A percentile compares a stretch with the other conserved stretches of the same genome.
phyloP scores from a whole-genome alignment of 2,329 filamentous ascomycete species.

The Colletotrichum sansevieriae region DNA sequence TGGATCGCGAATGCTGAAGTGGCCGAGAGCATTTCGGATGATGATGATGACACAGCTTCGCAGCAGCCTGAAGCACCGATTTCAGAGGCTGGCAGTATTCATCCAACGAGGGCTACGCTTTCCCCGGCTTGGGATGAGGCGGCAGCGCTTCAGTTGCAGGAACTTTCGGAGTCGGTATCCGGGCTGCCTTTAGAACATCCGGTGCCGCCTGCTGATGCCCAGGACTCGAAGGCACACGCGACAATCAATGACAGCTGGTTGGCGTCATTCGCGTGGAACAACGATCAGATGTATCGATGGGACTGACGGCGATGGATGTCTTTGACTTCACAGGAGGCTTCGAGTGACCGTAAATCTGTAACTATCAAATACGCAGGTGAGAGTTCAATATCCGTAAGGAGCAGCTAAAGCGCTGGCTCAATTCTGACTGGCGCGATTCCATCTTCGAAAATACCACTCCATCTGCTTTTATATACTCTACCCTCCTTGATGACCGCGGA shows the following conservation, averaged over 20 bases:
- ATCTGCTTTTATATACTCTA: conserved; percentile 51
- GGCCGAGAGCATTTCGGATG: not conserved
- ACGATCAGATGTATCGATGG: conserved; percentile 46
- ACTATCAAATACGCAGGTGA: not conserved
- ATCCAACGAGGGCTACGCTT: not conserved
- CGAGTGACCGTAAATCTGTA: not conserved
- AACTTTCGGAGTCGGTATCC: not conserved
- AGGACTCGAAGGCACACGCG: not conserved
- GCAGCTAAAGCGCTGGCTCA: conserved; percentile 23
- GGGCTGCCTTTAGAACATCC: not conserved
- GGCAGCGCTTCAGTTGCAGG: conserved; percentile 21
- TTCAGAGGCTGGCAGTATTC: not conserved
- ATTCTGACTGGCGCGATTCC: conserved; percentile 34
- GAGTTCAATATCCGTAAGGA: not conserved
- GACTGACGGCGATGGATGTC: conserved; percentile 45
- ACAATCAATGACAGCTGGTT: conserved; percentile 14
- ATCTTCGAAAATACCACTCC: conserved; percentile 43
- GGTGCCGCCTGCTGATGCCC: conserved; percentile 2
- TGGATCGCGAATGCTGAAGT: conserved; percentile 41
- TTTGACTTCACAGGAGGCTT: conserved; percentile 44
- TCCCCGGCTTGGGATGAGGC: conserved; percentile 23
- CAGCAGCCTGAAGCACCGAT: not conserved
- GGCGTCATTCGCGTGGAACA: conserved; percentile 38
- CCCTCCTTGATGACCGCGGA: conserved; percentile 69
- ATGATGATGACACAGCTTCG: not conserved